Percentiles rank a stretch among this genome's conserved stretches.
Conservation (phyloP, 169 alveolate species). For the Eimeria maxima region DNA sequence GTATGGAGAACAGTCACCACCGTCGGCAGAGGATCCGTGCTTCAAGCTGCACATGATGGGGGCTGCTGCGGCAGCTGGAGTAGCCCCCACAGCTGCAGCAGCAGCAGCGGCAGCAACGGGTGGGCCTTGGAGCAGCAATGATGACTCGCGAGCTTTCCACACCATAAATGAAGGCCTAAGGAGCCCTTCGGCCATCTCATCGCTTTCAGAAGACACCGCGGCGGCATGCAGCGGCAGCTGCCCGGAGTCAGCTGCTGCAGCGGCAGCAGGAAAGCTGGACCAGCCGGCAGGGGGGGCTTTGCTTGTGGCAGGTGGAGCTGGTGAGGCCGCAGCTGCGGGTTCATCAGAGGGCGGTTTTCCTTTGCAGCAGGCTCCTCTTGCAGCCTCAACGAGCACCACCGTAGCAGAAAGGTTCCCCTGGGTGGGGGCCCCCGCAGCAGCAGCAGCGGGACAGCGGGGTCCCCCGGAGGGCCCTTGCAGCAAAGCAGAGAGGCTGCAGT, state of each 20-base stretch:
- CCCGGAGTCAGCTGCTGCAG: constrained; percentile 6
- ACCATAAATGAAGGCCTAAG: constrained; percentile 32
- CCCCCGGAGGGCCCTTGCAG: constrained; percentile 19
- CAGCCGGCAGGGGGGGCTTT: constrained; percentile 9
- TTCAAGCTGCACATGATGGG: constrained; percentile 1
- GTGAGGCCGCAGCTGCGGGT: neutral
- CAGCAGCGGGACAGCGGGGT: neutral
- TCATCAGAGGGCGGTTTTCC: neutral
- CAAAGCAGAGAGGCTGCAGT: constrained; percentile 47
- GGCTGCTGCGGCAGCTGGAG: neutral
- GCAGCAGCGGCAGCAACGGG: constrained; percentile 46
- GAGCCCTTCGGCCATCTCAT: constrained; percentile 47
- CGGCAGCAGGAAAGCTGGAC: neutral
- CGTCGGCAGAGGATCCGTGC: neutral
- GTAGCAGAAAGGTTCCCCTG: neutral
- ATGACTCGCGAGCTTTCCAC: neutral
- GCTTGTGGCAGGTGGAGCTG: neutral
- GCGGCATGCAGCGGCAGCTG: constrained; percentile 27
- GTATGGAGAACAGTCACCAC: neutral
- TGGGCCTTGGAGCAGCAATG: constrained; percentile 32
- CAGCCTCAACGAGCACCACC: neutral
- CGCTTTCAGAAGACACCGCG: constrained; percentile 53
- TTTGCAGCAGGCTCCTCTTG: neutral
- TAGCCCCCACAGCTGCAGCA: neutral
- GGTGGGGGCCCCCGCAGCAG: neutral